phyloP scores from a whole-genome alignment of 495 filamentous ascomycete genomes.

The Aspergillus ellipticus region DNA sequence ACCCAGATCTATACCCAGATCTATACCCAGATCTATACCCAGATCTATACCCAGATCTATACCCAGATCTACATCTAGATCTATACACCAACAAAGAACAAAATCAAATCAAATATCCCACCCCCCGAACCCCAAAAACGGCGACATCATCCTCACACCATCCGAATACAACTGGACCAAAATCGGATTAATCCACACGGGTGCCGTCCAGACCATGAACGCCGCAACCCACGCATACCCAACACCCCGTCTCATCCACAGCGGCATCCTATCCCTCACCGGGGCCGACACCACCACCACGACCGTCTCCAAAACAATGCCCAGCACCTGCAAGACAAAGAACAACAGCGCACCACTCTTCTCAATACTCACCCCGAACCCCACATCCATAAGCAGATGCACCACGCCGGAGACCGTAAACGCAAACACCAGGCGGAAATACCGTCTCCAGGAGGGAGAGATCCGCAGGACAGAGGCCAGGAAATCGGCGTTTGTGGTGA shows the following conservation, averaged over 20 bases:
- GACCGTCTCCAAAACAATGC: slow-evolving; percentile 5
- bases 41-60: too few relatives aligned
- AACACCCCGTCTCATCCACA: neutral
- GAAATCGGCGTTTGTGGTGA: slow-evolving; percentile 13
- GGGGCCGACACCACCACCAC: neutral
- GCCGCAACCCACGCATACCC: slow-evolving; percentile 19
- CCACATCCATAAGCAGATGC: slow-evolving; percentile 18
- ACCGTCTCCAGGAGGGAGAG: neutral
- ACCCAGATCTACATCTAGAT: neutral
- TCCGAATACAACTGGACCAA: slow-evolving; percentile 10
- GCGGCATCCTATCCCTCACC: neutral
- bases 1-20: neutral
- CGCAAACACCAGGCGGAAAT: slow-evolving; percentile 10
- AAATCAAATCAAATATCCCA: neutral
- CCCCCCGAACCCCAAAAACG: slow-evolving; percentile 11
- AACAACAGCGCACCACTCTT: slow-evolving; percentile 17
- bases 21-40: neutral
- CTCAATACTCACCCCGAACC: slow-evolving; percentile 10
- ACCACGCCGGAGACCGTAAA: slow-evolving; percentile 18
- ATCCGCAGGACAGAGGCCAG: slow-evolving; percentile 10
- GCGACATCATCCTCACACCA: slow-evolving; percentile 13
- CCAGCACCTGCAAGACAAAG: slow-evolving; percentile 18
- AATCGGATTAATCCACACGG: slow-evolving; percentile 23
- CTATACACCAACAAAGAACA: neutral
- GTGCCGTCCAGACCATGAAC: slow-evolving; percentile 18